Evolutionary conservation across 331 rosid species (phyloP).

Genomic region (Rhamnella rubrinervis): DNA sequence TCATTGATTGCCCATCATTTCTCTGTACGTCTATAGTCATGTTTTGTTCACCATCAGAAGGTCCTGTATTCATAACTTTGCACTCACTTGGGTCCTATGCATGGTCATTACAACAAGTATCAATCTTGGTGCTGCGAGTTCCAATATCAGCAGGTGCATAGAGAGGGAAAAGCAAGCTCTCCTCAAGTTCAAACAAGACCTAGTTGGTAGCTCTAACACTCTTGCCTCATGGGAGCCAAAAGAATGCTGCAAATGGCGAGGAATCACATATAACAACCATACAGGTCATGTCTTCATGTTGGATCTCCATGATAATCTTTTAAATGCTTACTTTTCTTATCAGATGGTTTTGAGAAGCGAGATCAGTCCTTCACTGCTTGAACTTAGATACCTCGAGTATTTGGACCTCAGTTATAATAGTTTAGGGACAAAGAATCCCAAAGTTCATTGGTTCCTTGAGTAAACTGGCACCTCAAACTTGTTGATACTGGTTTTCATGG

Average conservation of each 20-base stretch:
- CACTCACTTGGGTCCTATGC: background rate
- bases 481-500: conserved; percentile 11
- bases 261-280: conserved; percentile 28
- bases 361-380: conserved; percentile 32
- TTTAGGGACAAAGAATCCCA: conserved; percentile 24
- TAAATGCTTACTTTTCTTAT: background rate
- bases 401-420: conserved; percentile 27
- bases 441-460: conserved; percentile 22
- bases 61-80: too few species aligned
- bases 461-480: conserved; percentile 22
- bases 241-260: conserved; percentile 46
- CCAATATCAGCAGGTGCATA: conserved; percentile 14
- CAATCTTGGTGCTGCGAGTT: background rate
- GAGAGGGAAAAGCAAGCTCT: conserved; percentile 35
- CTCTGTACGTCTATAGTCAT: too few species aligned
- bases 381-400: conserved; percentile 21
- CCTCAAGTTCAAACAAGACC: conserved; percentile 34
- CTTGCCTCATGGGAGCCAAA: conserved; percentile 37
- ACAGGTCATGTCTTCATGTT: conserved; percentile 31
- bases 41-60: too few species aligned
- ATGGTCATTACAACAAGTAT: background rate
- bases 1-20: too few species aligned
- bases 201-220: background rate
- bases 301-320: conserved; percentile 6
- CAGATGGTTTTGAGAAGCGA: conserved; percentile 19